Base-by-base conservation (phyloP, 305 asterid species). In the Fraxinus ornus region DNA sequence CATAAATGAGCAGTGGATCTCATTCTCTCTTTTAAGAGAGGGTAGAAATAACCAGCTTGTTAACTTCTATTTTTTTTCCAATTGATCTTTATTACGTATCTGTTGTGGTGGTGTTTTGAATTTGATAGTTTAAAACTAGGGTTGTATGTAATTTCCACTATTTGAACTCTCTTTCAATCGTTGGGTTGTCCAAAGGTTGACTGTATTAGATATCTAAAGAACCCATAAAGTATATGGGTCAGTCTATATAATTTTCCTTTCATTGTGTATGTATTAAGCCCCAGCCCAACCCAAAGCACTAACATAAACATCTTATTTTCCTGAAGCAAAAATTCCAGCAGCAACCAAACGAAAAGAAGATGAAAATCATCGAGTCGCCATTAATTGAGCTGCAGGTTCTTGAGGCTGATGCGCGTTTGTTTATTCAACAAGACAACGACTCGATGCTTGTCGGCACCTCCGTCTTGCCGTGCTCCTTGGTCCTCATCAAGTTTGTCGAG, bases 391-490 rank as follows among this genome's bases (percentile, higher is more conserved):
- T 94, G 80, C 66, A 86, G 79, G 92, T 96, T 79, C 86, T 64
- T 74, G 78, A 88, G 84, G 86, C 85, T 68, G 79, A 87, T 84
- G 86, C 86, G 64, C 90, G 70, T 79, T 92, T 96, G 85, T 91
- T 94, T 3, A 71, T 96, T 49, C 97, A 94, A 75, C 99, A 94
- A 90, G 97, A 96, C 92, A 96, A 94, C 82, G 93, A 89, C 84
- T 88, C 97, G 74, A 94, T 96, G 97, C 97, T 93, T 84, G 99
- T 94, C 78, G 97, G 98, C 80, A 93, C 98, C 86, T 91, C 95
- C 85, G 98, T 92, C 77, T 96, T 98, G 99, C 98, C 98, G 1
- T 92, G 97, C 80, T 96, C 97, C 19, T 79, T 94, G 3, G 95
- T 94, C 79, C 94, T 93, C 87, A 93, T 89, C 89, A 96, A 94